These are phyloP conservation scores for Arabidopsis thaliana DNA, from an alignment of 345 rosid species.

Conservation along the genomic window DNA sequence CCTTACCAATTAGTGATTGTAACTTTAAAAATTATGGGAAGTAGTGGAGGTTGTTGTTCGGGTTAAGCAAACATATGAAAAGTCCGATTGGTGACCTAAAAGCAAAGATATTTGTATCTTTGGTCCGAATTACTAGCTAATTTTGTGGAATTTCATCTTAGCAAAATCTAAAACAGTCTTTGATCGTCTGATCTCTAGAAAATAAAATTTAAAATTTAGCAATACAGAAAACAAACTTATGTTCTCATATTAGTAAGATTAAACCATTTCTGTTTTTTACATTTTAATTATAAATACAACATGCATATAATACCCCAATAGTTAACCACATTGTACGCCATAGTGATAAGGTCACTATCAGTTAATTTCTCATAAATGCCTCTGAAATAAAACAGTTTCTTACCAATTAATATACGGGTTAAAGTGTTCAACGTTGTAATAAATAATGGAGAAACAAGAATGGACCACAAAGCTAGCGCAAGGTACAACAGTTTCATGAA, in stretches of 20 bases:
- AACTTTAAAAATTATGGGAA: too few relatives aligned
- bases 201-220: background rate
- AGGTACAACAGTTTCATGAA: slow-evolving; percentile 48
- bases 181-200: too few relatives aligned
- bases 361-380: slow-evolving; percentile 30
- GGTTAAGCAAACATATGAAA: too few relatives aligned
- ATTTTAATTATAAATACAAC: background rate
- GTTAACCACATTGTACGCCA: background rate
- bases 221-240: background rate
- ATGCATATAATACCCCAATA: background rate
- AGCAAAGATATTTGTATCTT: too few relatives aligned
- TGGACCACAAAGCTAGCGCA: slow-evolving; percentile 37
- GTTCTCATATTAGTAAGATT: background rate
- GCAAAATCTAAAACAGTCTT: too few relatives aligned
- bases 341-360: slow-evolving; percentile 13
- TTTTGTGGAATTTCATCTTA: too few relatives aligned
- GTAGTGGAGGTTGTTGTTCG: too few relatives aligned
- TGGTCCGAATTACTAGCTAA: too few relatives aligned
- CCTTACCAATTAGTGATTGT: too few relatives aligned
- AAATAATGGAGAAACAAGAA: slow-evolving; percentile 16
- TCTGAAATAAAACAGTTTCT: slow-evolving; percentile 29
- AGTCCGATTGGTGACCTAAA: too few relatives aligned
- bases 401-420: slow-evolving; percentile 19
- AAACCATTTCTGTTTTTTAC: background rate
- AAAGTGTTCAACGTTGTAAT: slow-evolving; percentile 38